Base-by-base conservation (phyloP, 2,329 filamentous ascomycete genomes). In the Hansfordia pulvinata region DNA sequence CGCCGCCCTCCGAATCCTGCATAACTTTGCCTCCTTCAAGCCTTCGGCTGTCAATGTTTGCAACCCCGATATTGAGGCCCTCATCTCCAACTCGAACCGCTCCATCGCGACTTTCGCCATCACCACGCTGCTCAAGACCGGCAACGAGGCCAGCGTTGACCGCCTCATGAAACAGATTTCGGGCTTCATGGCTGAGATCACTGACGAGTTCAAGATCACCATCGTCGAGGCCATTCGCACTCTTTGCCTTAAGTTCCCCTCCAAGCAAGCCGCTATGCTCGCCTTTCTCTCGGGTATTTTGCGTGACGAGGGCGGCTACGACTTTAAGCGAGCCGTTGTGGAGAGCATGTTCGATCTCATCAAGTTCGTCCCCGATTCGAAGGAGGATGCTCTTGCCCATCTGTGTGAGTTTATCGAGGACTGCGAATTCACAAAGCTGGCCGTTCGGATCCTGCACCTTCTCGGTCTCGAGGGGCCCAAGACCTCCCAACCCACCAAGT, bases 131-230 rank as follows among this genome's bases (percentile, higher is more conserved):
- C 76, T 98, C 37, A 96, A 96, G 70, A 98, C 90, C 8, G 90
- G 90, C 34, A 98, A 96, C 48, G 90, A 98, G 58, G 83, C 83
- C 20, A 94, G 85, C 40, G 90, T 98, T 23, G 90, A 98, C 51
- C 76, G 90, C 28, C 60, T 98, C 39, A 94, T 98, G 85, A 94
- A 94, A 68, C 86, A 96, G 53, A 96, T 98, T 35, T 85, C 84
- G 14, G 79, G 81, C 20, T 94, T 98, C 62, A 96, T 98, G 90
- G 83, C 86, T 4, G 90, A 96, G 55, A 96, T 96, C 39, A 94
- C 88, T 6, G 90, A 98, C 48, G 90, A 98, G 54, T 98, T 98
- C 67, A 98, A 96, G 66, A 93, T 98, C 40, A 98, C 90, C n/a
- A 93, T 98, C 44, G 88, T 98, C 22, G 90, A 98, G 54, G 90